phyloP scores from a whole-genome alignment of 768 basidiomycete genomes.

The Symmetrospora coprosmae region DNA sequence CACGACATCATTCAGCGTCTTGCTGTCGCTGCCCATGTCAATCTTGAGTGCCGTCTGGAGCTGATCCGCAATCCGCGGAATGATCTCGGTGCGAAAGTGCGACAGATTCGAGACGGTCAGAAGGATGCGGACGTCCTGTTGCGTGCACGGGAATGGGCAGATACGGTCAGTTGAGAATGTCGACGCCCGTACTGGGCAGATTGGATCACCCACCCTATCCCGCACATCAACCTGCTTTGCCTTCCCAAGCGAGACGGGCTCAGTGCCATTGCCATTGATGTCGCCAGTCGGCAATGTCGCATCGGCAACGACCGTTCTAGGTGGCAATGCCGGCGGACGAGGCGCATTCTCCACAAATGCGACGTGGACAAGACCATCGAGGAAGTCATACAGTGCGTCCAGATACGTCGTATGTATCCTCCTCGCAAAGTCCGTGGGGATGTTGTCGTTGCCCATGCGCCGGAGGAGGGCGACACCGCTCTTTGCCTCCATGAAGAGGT shows the following conservation, averaged over 20 bases:
- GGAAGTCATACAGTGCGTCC: slow-evolving; percentile 66
- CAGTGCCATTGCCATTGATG: no score
- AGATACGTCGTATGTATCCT: slow-evolving; percentile 75
- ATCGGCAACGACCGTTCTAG: no score
- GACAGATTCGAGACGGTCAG: slow-evolving; percentile 79
- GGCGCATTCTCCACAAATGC: slow-evolving; percentile 48
- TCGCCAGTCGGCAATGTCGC: no score
- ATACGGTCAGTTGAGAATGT: no score
- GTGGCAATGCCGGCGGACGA: no score
- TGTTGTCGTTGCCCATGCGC: slow-evolving; percentile 23
- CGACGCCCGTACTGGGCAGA: no score
- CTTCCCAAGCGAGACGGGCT: slow-evolving; percentile 31
- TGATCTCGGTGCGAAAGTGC: slow-evolving; percentile 52
- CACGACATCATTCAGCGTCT: slow-evolving; percentile 64
- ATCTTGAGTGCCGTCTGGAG: slow-evolving; percentile 62
- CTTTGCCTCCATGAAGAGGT: slow-evolving; percentile 37
- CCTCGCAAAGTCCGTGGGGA: slow-evolving; percentile 51
- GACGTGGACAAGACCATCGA: slow-evolving; percentile 70
- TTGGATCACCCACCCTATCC: slow-evolving; percentile 25
- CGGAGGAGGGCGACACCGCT: not conserved
- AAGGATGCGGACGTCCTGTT: slow-evolving; percentile 68
- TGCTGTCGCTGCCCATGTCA: slow-evolving; percentile 56
- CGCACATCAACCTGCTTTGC: slow-evolving; percentile 27
- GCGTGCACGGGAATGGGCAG: no score
- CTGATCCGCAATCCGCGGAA: slow-evolving; percentile 67